Evolutionary conservation across 2,329 filamentous ascomycete species (phyloP), one percentile per base, ranked within the genome.

Genomic region (Lasiodiplodia theobromae): DNA sequence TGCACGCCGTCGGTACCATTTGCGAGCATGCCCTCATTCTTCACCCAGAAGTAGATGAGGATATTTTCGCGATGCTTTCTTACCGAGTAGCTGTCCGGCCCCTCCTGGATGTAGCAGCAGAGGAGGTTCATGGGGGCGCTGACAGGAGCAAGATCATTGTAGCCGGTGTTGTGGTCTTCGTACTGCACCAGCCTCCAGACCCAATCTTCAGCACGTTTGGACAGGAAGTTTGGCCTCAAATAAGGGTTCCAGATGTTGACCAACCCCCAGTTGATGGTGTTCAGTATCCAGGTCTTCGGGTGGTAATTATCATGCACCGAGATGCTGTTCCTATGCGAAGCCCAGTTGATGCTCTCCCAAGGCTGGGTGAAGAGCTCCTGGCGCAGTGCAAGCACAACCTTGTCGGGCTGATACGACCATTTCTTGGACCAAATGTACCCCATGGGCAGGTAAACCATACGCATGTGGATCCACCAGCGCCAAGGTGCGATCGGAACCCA

Each of bases 1-100:
- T 99, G 96, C 1, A 98, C 94, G n/a, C 96, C 96, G 73, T 99
- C 98, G 10, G 96, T 99, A 47, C 96, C 96, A 74, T 97, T 97
- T 80, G 91, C 91, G 58, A 98, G 86, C 92, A 99, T 93, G 6
- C 96, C 96, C 77, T 97, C 94, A 40, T 89, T 80, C 71, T 96
- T 97, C 62, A 99, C 85, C 94, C 96, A 99, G 37, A 99, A 80
- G 70, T 91, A 96, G 74, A 99, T 96, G 53, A 92, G 86, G 14
- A 97, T 80, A 3, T 93, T 88, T 74, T 97, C 92, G 10, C 92
- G 84, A 75, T 97, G 95, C 51, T 91, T 87, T 60, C 87, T 86
- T 34, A 97, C 90, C 0, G 90, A 90, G 73, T 86, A 80, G 0
- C 91, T 86, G 57, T 91, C 89, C 0, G 92, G 91, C 0, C 96